A percentile compares a stretch with the other conserved stretches of the same genome.
Conservation (phyloP, 129 eudicot species). For the Apium graveolens region DNA sequence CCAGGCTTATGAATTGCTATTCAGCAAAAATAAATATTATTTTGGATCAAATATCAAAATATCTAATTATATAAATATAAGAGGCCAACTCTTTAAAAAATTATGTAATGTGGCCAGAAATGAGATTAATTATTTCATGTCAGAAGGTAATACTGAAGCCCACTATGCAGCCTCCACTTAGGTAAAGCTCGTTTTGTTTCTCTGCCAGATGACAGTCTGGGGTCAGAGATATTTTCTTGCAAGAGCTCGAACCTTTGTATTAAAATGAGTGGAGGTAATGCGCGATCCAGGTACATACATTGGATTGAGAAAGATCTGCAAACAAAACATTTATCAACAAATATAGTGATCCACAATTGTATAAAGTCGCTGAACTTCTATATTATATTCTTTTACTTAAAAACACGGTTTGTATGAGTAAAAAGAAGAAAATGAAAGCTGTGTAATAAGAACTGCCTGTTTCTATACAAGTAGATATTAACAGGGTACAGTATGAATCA, state of each 20-base stretch:
- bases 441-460: not conserved
- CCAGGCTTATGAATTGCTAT: not conserved
- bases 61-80: not conserved
- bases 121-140: not conserved
- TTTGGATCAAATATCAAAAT: not conserved
- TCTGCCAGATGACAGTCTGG: constrained; percentile 8
- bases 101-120: not conserved
- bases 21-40: not conserved
- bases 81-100: not conserved
- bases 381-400: not conserved
- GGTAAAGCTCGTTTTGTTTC: not conserved
- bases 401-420: not conserved
- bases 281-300: constrained; percentile 94
- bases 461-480: not conserved
- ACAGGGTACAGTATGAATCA: not conserved
- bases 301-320: constrained; percentile 84
- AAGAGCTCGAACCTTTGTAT: constrained; percentile 93
- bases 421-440: no score
- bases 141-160: not conserved
- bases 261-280: constrained; percentile 89
- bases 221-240: constrained; percentile 82
- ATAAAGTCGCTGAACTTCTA: not conserved
- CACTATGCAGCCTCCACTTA: not conserved
- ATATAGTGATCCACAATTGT: not conserved
- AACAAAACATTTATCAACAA: not conserved